These are phyloP conservation scores for Paracorniculantispora psalliotae DNA, from an alignment of 2,329 filamentous ascomycete genomes.

Conservation along the genomic window DNA sequence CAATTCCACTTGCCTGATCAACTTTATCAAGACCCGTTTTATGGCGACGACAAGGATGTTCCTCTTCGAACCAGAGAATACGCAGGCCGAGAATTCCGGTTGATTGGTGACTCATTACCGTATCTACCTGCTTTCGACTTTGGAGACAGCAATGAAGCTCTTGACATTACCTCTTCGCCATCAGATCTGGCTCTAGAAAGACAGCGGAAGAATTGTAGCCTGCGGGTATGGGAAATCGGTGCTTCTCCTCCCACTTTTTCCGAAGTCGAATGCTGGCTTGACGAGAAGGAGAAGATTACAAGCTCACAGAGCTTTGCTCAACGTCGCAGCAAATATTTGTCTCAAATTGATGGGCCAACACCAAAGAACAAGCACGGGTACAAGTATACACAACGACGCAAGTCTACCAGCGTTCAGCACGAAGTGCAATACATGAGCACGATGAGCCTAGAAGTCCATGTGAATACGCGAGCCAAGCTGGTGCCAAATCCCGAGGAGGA, in stretches of 20 bases:
- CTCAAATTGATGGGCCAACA: constrained; percentile 85
- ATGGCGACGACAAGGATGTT: constrained; percentile 78
- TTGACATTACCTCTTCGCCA: not conserved
- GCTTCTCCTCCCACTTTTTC: constrained; percentile 61
- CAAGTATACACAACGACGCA: constrained; percentile 75
- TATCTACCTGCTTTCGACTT: constrained; percentile 77
- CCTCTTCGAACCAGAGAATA: constrained; percentile 75
- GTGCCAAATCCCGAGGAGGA: constrained; percentile 88
- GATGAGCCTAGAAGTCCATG: constrained; percentile 90
- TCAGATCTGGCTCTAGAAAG: constrained; percentile 1
- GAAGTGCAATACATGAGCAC: constrained; percentile 93
- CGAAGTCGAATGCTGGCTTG: constrained; percentile 51
- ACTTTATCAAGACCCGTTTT: constrained; percentile 81
- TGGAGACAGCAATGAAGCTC: constrained; percentile 28
- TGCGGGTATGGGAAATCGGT: constrained; percentile 73
- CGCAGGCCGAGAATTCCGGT: constrained; percentile 77
- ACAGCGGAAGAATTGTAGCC: constrained; percentile 18
- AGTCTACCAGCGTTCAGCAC: constrained; percentile 71
- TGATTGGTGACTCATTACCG: constrained; percentile 69
- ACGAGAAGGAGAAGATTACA: not conserved
- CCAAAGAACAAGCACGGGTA: constrained; percentile 77
- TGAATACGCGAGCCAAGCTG: constrained; percentile 76
- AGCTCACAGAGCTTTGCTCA: constrained; percentile 20
- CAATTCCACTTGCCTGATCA: constrained; percentile 50
- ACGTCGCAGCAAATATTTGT: constrained; percentile 45